Base-by-base conservation (phyloP, 805 yeast genomes). In the Blastobotrys chiropterorum region DNA sequence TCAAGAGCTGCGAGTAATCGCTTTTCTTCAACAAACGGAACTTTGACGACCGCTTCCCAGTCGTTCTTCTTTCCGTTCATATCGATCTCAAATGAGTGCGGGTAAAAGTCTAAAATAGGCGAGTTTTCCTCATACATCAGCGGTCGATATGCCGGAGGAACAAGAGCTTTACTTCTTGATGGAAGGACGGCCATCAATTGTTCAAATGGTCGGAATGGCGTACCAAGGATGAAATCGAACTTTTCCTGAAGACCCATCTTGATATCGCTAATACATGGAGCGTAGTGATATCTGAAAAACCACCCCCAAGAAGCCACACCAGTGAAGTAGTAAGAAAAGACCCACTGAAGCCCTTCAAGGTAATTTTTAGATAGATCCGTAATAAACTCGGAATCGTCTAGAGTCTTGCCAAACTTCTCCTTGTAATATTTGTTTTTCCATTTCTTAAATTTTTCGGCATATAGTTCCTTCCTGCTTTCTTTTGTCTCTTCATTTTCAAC, bases 161-260 rank as follows among this genome's bases (percentile, higher is more conserved):
- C 81, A 59, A 94, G 77, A 45, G 75, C 73, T 50, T 79, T 81
- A 2, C 97, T 90, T 73, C 97, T 82, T 19, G 92, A 96, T 0
- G 99, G 99, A 58, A 94, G 74, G 19, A 94, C 99, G 16, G 96
- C 92, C 99, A 92, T 94, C 61, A 94, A 77, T 72, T 94, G 99
- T 67, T 94, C 92, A 68, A 88, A 92, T 8, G 99, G 99, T 54
- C 74, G 80, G 72, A 94, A 89, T 0, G 99, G 99, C 3, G 66
- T 66, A 4, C 95, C 90, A 57, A 74, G 67, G 14, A 83, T 81
- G 60, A 90, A 90, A 34, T 73, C 66, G 53, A 86, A 75, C 54
- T 77, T 70, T 50, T 79, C 78, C 46, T 82, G 78, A 50, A 92
- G 74, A 47, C 97, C 98, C 52, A 75, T 72, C 34, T 77, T 68